Conservation (phyloP, 768 basidiomycete species). For the Podaxis sp. region DNA sequence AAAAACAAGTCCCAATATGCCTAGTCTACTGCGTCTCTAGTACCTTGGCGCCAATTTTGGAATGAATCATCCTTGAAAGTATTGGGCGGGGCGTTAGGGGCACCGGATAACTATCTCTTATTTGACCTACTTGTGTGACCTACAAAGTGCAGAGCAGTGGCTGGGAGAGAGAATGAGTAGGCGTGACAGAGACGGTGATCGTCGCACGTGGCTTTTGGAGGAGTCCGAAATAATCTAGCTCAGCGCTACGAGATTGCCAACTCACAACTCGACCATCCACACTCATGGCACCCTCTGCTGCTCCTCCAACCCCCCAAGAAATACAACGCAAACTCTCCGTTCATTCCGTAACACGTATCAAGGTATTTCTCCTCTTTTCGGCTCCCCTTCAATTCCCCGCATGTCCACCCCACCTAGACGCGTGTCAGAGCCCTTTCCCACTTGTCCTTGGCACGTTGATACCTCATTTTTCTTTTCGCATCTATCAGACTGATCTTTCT, state of each 20-base stretch:
- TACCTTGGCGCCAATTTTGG: too few species aligned
- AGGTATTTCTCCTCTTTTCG: conserved; percentile 31
- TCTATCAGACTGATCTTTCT: too few species aligned
- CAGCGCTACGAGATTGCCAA: neutral
- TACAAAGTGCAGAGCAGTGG: too few species aligned
- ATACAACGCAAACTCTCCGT: conserved; percentile 84
- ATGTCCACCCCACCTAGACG: neutral
- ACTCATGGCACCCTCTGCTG: conserved; percentile 40
- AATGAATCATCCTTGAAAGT: too few species aligned
- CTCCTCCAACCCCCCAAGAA: conserved; percentile 85
- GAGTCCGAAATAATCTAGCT: neutral
- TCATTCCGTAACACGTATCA: conserved; percentile 57
- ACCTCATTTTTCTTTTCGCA: too few species aligned
- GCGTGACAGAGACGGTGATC: neutral
- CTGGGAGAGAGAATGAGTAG: neutral
- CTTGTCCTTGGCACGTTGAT: neutral
- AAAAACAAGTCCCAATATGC: too few species aligned
- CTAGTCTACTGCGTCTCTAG: too few species aligned
- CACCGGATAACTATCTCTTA: too few species aligned
- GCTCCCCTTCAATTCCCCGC: neutral
- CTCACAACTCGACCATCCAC: conserved; percentile 8
- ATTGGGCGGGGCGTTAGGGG: too few species aligned
- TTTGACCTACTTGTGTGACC: neutral
- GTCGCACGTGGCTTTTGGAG: neutral
- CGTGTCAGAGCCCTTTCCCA: neutral